Conservation (phyloP, 257 asterid species). For the Rauvolfia tetraphylla region DNA sequence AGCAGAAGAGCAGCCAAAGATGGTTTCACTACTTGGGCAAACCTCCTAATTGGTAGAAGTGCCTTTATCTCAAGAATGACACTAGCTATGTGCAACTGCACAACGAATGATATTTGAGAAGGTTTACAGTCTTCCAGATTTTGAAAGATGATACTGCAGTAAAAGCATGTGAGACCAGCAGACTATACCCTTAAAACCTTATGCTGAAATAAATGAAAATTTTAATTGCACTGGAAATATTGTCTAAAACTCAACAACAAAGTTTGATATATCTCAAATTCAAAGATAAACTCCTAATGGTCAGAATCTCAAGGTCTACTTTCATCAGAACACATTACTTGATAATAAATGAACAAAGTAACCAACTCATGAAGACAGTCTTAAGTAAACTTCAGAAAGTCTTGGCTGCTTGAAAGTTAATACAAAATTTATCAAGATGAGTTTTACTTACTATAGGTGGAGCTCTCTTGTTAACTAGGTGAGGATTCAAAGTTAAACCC, state of each 20-base stretch:
- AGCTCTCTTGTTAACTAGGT: constrained; percentile 68
- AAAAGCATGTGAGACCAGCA: background rate
- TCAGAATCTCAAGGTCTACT: background rate
- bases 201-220: background rate
- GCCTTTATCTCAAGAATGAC: background rate
- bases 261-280: background rate
- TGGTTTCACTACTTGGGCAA: background rate
- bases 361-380: background rate
- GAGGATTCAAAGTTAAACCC: constrained; percentile 88
- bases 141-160: background rate
- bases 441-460: constrained; percentile 72
- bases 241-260: background rate
- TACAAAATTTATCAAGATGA: background rate
- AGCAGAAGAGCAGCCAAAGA: background rate
- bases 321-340: background rate
- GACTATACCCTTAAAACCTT: background rate
- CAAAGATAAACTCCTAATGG: background rate
- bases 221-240: background rate
- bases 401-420: background rate
- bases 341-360: background rate
- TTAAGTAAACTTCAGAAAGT: background rate
- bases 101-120: background rate
- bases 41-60: too few species aligned
- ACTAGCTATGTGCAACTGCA: background rate
- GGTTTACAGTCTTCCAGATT: background rate